These are phyloP conservation scores for Thymus mandschuricus DNA, from an alignment of 257 asterid genomes.

Conservation along the genomic window DNA sequence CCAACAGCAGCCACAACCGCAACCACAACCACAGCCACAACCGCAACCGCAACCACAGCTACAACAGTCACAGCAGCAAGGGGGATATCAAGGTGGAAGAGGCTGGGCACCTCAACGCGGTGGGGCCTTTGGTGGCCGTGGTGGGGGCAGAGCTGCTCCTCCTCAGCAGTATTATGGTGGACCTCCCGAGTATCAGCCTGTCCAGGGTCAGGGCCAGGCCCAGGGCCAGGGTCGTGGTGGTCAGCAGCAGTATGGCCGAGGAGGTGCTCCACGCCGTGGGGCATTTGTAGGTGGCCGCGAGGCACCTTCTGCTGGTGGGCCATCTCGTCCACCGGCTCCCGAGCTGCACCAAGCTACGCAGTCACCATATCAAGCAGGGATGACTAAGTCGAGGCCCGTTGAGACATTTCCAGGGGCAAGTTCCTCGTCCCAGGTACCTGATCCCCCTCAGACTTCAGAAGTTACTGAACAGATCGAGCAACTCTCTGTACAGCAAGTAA, in stretches of 20 bases:
- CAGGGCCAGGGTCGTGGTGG: constrained; percentile 46
- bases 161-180: constrained; percentile 35
- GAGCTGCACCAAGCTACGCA: constrained; percentile 98
- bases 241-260: constrained; percentile 60
- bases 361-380: constrained; percentile 58
- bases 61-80: constrained; percentile 46
- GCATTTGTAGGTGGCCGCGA: constrained; percentile 64
- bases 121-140: constrained; percentile 60
- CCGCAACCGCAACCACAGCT: constrained; percentile 35
- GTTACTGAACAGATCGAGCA: constrained; percentile 50
- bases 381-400: constrained; percentile 40
- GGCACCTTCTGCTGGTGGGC: constrained; percentile 69
- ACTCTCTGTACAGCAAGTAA: constrained; percentile 49
- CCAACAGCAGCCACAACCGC: constrained; percentile 47
- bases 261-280: constrained; percentile 62
- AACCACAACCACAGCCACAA: constrained; percentile 38
- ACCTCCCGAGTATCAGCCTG: constrained; percentile 31
- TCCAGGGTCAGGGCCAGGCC: not conserved
- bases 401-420: constrained; percentile 54
- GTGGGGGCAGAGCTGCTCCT: constrained; percentile 43
- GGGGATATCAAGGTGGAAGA: constrained; percentile 52
- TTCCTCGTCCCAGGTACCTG: constrained; percentile 58
- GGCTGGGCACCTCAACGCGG: constrained; percentile 56
- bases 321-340: constrained; percentile 74
- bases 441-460: constrained; percentile 38